Percentiles rank a stretch among this genome's conserved stretches.
Evolutionary conservation across 75 land plant species (phyloP).

Genomic region (Pseudotsuga menziesii): DNA sequence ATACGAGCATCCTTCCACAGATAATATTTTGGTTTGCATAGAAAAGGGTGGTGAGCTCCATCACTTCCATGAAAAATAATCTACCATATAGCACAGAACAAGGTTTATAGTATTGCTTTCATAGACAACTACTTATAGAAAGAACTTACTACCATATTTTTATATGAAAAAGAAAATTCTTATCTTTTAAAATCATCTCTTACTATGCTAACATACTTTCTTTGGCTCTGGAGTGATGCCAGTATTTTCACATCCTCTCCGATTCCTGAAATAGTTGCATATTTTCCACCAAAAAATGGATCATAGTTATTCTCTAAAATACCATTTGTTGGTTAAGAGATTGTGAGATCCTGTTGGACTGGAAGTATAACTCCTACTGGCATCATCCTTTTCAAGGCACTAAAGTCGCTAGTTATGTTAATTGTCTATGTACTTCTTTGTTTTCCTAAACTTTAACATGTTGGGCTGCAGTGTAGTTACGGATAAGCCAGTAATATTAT

Average conservation of each 20-base stretch:
- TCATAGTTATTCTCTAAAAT: slow-evolving; percentile 48
- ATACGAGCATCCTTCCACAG: slow-evolving; percentile 99
- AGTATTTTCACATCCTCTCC: slow-evolving; percentile 95
- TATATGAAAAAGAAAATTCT: neutral
- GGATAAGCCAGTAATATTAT: no score
- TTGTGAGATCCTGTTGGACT: slow-evolving; percentile 87
- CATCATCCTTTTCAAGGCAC: slow-evolving; percentile 97
- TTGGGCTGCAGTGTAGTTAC: no score
- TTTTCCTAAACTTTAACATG: no score
- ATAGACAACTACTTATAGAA: neutral
- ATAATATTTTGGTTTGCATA: slow-evolving; percentile 99
- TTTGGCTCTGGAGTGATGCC: slow-evolving; percentile 94
- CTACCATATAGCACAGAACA: slow-evolving; percentile 34
- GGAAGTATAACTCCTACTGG: slow-evolving; percentile 96
- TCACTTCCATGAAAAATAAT: slow-evolving; percentile 86
- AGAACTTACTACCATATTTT: no score
- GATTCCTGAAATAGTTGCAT: slow-evolving; percentile 85
- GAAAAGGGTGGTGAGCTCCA: slow-evolving; percentile 84
- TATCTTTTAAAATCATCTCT: neutral
- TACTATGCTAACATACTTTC: slow-evolving; percentile 51
- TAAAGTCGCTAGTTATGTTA: slow-evolving; percentile 74
- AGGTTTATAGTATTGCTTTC: neutral
- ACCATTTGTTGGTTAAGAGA: slow-evolving; percentile 66
- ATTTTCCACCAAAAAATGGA: slow-evolving; percentile 64
- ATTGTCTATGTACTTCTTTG: slow-evolving; percentile 69